Evolutionary conservation across 2,329 filamentous ascomycete genomes (phyloP).

Genomic region (Ophiostoma piceae): DNA sequence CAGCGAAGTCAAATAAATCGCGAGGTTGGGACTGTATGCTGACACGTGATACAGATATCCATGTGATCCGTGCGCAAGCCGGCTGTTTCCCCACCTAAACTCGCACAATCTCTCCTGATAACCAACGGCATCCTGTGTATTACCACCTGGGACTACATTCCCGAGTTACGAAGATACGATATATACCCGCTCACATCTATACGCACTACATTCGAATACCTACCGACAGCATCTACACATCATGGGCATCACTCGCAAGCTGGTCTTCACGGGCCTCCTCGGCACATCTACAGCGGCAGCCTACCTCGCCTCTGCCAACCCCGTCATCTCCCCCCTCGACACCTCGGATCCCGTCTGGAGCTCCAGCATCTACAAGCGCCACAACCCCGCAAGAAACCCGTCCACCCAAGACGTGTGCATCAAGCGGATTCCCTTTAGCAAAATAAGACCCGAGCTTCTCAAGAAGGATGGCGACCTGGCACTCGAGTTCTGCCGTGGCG

Average conservation of each 20-base stretch:
- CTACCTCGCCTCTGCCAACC: constrained; percentile 51
- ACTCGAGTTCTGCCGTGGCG: constrained; percentile 60
- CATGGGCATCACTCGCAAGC: constrained; percentile 52
- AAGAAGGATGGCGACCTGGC: constrained; percentile 54
- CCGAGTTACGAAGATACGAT: background rate
- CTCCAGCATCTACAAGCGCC: constrained; percentile 50
- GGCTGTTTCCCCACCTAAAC: background rate
- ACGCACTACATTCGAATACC: background rate
- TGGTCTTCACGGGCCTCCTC: constrained; percentile 42
- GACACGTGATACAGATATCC: background rate
- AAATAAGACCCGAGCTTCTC: constrained; percentile 61
- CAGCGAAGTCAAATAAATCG: background rate
- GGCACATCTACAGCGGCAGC: constrained; percentile 48
- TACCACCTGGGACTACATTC: background rate
- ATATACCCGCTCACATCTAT: background rate
- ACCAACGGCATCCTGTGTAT: background rate
- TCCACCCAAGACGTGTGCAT: constrained; percentile 60
- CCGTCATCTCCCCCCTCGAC: constrained; percentile 52
- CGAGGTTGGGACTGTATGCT: background rate
- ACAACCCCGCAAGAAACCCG: constrained; percentile 60
- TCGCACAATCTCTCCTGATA: constrained; percentile 2
- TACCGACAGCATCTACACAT: background rate
- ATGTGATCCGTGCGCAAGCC: background rate
- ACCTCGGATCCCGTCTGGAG: constrained; percentile 57
- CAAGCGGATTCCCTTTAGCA: constrained; percentile 55